Evolutionary conservation across 345 rosid species (phyloP), one percentile per base, ranked within the genome.

Genomic region (Dovyalis caffra): DNA sequence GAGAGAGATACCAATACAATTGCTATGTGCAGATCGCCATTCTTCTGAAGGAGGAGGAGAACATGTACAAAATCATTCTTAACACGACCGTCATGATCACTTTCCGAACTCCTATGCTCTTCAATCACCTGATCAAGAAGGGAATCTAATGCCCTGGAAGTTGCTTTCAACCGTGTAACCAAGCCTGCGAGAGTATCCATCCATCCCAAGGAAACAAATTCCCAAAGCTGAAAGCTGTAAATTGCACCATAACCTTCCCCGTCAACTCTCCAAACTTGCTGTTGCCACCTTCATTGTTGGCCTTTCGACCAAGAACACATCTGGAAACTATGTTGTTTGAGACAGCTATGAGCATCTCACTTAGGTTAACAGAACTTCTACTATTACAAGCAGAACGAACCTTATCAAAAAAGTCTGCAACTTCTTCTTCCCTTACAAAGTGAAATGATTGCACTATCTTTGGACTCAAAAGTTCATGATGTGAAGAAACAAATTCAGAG

Each of bases 361-460:
- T 72, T 34, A 76, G 16, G 60, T 73, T 43, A 35, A 75, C 47
- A 6, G 43, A 34, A 15, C 1, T 28, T 23, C 62, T 45, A 14
- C 5, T 7, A 5, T 1, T 14, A 34, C 74, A 32, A 15, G 65
- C 56, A 1, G 2, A 5, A 4, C 76, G 64, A 25, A 82, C 28
- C 25, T 61, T 71, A 51, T 76, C 68, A 3, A 74, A 5, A 32
- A 83, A 35, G 35, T 4, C 15, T 10, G 47, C 26, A 53, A 76
- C 69, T 64, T 81, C 83, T 32, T 84, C 78, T 18, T 78, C 81
- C 38, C 80, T 76, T 6, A 78, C 69, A 6, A 8, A 61, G 15
- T 74, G 74, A 68, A 80, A 81, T 0, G 80, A 76, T 33, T 66
- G 47, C 12, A 78, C 82, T 14, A 64, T 78, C 47, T 61, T 72